phyloP scores from a whole-genome alignment of 345 rosid species.

The Schrenkiella parvula region DNA sequence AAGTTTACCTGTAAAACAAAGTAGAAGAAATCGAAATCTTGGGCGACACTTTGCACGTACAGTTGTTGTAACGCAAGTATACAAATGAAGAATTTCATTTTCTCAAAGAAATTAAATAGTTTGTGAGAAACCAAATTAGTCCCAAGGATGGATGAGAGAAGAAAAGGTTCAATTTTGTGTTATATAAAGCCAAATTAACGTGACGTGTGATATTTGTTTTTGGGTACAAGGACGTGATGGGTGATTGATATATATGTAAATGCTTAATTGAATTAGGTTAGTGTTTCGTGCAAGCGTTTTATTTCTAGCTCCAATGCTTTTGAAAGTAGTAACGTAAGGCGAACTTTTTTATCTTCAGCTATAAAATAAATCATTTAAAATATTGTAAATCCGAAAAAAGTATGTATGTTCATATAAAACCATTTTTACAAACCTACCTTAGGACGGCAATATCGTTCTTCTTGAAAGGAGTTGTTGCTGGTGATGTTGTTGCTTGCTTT shows the following conservation, averaged over 20 bases:
- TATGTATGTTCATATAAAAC: neutral
- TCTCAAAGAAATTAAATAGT: neutral
- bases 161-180: neutral
- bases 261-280: conserved; percentile 14
- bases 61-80: conserved; percentile 39
- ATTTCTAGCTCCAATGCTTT: conserved; percentile 22
- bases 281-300: conserved; percentile 32
- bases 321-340: conserved; percentile 10
- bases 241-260: conserved; percentile 1
- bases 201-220: conserved; percentile 19
- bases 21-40: conserved; percentile 92
- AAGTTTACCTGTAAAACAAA: conserved; percentile 72
- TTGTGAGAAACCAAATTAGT: neutral
- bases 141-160: neutral
- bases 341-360: neutral
- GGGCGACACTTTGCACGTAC: conserved; percentile 39
- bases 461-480: neutral
- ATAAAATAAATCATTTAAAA: neutral
- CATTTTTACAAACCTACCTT: neutral
- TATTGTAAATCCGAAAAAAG: neutral
- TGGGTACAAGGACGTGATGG: conserved; percentile 4
- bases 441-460: neutral
- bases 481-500: neutral
- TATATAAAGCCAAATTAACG: conserved; percentile 16
- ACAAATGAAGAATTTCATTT: conserved; percentile 41